A percentile compares a stretch with the other conserved stretches of the same genome.
Evolutionary conservation across 2,329 filamentous ascomycete species (phyloP).

Genomic region (Fusarium tricinctum): DNA sequence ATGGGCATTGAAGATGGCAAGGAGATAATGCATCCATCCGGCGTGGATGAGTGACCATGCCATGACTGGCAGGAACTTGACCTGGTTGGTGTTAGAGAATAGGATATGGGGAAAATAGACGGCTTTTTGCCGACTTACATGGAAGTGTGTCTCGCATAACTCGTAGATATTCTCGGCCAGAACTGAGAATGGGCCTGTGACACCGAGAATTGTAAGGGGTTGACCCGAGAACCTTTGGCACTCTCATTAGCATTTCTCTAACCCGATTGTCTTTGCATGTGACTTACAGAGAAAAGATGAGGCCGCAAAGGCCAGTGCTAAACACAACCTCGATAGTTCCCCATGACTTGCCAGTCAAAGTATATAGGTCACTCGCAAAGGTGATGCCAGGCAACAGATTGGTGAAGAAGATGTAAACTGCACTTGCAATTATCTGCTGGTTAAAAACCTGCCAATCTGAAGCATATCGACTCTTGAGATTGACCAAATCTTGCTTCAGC

Average conservation of each 20-base stretch:
- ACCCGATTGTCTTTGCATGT: not conserved
- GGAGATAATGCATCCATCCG: slow-evolving; percentile 74
- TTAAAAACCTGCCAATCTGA: slow-evolving; percentile 73
- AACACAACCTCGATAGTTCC: slow-evolving; percentile 77
- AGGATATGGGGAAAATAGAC: not conserved
- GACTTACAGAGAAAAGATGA: slow-evolving; percentile 71
- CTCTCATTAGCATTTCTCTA: slow-evolving; percentile 1
- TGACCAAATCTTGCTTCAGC: slow-evolving; percentile 63
- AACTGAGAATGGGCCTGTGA: slow-evolving; percentile 77
- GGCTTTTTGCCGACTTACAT: slow-evolving; percentile 54
- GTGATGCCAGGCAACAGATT: slow-evolving; percentile 76
- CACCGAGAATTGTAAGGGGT: slow-evolving; percentile 74
- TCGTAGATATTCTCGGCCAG: slow-evolving; percentile 75
- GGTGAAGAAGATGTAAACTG: slow-evolving; percentile 76
- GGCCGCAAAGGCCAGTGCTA: slow-evolving; percentile 73
- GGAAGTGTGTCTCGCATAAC: slow-evolving; percentile 67
- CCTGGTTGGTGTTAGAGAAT: slow-evolving; percentile 45
- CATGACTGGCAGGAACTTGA: slow-evolving; percentile 76
- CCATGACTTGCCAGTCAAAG: slow-evolving; percentile 73
- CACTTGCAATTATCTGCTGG: slow-evolving; percentile 73
- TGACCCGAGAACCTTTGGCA: slow-evolving; percentile 66
- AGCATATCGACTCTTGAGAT: slow-evolving; percentile 61
- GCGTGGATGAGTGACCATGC: slow-evolving; percentile 76
- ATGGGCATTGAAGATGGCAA: slow-evolving; percentile 76
- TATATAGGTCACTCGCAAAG: slow-evolving; percentile 75